Conservation (phyloP, 805 yeast genomes). For the Yarrowia sp. region DNA sequence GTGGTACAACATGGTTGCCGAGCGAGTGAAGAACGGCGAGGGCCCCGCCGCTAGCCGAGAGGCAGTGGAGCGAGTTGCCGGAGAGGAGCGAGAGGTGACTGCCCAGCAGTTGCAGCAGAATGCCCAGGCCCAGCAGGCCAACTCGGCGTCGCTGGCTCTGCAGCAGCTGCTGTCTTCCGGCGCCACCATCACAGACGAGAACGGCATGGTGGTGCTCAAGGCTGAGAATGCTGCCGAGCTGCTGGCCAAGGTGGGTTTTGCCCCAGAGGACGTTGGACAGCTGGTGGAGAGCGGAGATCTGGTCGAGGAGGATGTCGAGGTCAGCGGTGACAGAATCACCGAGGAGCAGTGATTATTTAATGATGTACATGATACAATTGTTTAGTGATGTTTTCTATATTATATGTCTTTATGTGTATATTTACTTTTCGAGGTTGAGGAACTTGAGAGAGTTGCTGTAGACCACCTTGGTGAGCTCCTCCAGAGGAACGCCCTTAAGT, state of each 20-base stretch:
- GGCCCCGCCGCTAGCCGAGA: conserved; percentile 56
- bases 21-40: conserved; percentile 54
- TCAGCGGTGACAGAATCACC: conserved; percentile 33
- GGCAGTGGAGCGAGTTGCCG: conserved; percentile 46
- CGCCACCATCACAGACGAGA: conserved; percentile 39
- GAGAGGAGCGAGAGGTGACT: conserved; percentile 42
- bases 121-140: conserved; percentile 28
- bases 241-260: conserved; percentile 36
- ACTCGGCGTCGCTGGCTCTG: conserved; percentile 38
- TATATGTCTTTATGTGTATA: neutral
- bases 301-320: conserved; percentile 40
- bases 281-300: conserved; percentile 35
- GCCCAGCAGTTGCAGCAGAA: conserved; percentile 40
- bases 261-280: conserved; percentile 36
- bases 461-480: conserved; percentile 48
- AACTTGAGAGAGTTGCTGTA: conserved; percentile 31
- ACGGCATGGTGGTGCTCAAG: conserved; percentile 40
- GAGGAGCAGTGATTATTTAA: conserved; percentile 36
- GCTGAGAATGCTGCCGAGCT: conserved; percentile 39
- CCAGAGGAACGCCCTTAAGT: conserved; percentile 55
- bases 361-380: conserved; percentile 39
- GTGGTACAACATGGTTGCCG: conserved; percentile 68
- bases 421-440: conserved; percentile 33
- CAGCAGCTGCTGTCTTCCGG: conserved; percentile 40
- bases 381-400: conserved; percentile 34